phyloP scores from a whole-genome alignment of 2,329 filamentous ascomycete species.

The Clonostachys sp. region DNA sequence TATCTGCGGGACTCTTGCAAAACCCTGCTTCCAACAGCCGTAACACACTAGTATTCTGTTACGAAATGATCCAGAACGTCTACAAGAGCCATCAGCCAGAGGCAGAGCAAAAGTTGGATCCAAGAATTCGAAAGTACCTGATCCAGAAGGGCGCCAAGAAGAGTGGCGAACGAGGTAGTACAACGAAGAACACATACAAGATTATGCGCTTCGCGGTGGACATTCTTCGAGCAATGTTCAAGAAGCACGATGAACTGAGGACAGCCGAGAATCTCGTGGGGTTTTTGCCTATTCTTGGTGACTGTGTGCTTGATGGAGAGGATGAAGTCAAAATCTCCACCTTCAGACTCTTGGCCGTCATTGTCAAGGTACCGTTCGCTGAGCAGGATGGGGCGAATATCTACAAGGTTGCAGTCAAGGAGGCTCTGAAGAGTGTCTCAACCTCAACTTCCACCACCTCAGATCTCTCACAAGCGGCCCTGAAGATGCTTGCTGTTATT shows the following conservation, averaged over 20 bases:
- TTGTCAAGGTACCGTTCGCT: constrained; percentile 79
- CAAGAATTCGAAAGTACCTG: constrained; percentile 67
- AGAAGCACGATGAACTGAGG: constrained; percentile 77
- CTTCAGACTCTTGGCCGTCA: constrained; percentile 77
- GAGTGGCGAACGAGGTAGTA: constrained; percentile 64
- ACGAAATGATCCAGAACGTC: constrained; percentile 85
- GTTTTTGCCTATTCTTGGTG: constrained; percentile 85
- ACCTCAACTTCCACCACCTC: constrained; percentile 73
- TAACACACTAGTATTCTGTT: constrained; percentile 89
- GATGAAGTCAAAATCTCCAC: constrained; percentile 91
- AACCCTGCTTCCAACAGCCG: constrained; percentile 75
- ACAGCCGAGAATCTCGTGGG: constrained; percentile 76
- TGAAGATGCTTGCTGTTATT: constrained; percentile 84
- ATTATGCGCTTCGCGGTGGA: constrained; percentile 85
- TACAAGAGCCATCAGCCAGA: constrained; percentile 60
- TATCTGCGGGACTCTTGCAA: constrained; percentile 76
- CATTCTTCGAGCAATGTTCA: constrained; percentile 77
- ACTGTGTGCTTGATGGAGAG: constrained; percentile 76
- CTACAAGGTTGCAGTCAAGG: constrained; percentile 75
- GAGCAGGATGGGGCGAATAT: constrained; percentile 61
- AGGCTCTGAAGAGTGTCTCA: constrained; percentile 79
- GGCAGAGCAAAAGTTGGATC: constrained; percentile 51
- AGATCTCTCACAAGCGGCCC: constrained; percentile 78
- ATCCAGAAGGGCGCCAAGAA: constrained; percentile 77
- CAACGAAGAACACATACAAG: constrained; percentile 80